phyloP scores from a whole-genome alignment of 2,329 filamentous ascomycete species.

The Scedosporium boydii region DNA sequence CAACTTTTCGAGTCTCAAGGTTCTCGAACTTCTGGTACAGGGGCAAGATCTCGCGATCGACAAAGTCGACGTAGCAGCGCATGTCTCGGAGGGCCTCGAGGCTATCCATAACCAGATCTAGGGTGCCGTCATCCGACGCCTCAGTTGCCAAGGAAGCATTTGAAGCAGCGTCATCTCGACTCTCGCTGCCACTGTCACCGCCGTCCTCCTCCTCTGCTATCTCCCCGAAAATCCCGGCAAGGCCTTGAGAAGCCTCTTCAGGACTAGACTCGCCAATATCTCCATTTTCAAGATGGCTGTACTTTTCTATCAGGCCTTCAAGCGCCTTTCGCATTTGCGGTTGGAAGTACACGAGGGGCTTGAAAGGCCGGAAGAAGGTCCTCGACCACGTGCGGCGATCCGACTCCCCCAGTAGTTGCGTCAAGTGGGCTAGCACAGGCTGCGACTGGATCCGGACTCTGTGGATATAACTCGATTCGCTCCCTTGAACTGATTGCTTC shows the following conservation, averaged over 20 bases:
- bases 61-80: slow-evolving; percentile 32
- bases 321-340: slow-evolving; percentile 29
- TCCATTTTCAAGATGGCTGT: slow-evolving; percentile 26
- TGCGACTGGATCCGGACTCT: slow-evolving; percentile 31
- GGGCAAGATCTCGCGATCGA: slow-evolving; percentile 32
- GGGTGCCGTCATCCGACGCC: slow-evolving; percentile 21
- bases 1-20: slow-evolving; percentile 20
- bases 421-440: slow-evolving; percentile 28
- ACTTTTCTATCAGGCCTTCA: slow-evolving; percentile 28
- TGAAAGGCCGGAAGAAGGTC: slow-evolving; percentile 31
- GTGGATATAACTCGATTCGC: slow-evolving; percentile 19
- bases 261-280: slow-evolving; percentile 14
- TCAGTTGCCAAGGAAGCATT: slow-evolving; percentile 24
- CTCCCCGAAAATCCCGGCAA: slow-evolving; percentile 17
- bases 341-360: slow-evolving; percentile 29
- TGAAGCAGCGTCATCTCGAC: slow-evolving; percentile 21
- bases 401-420: slow-evolving; percentile 24
- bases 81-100: slow-evolving; percentile 29
- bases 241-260: slow-evolving; percentile 15
- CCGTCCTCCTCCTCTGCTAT: slow-evolving; percentile 11
- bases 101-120: slow-evolving; percentile 26
- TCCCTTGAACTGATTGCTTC: slow-evolving; percentile 13
- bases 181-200: slow-evolving; percentile 9
- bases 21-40: slow-evolving; percentile 19
- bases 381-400: slow-evolving; percentile 24